Base-by-base conservation (phyloP, 2,329 filamentous ascomycete genomes). In the Pseudogymnoascus sp. region DNA sequence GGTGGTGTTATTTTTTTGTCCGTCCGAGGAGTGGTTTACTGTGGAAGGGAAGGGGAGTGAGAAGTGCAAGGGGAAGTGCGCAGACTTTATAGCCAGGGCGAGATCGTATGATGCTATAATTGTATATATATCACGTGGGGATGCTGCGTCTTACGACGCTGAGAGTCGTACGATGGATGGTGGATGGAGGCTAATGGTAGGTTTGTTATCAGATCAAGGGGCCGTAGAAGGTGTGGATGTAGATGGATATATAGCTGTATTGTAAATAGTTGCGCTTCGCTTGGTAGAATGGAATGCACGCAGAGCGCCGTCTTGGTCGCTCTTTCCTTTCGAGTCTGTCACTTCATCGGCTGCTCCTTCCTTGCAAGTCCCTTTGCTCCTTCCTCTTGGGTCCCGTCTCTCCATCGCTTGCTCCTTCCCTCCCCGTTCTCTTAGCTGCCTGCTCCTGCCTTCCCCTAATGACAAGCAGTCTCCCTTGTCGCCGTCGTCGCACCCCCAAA, bases 381-480 rank as follows among this genome's bases (percentile, higher is more conserved):
- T 30, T 16, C 45, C 7, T 14, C 22, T n/a, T n/a, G 22, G 14
- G 4, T 42, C 39, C 7, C 2, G 11, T n/a, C 12, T 25, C 11
- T 16, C 8, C 25, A 16, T 52, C 14, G 14, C 3, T 11, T 6
- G 45, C 45, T 28, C 42, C 42, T 52, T 16, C 42, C 42, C 1
- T 3, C 7, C 16, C 14, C 23, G 6, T 11, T 30, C 14, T 52
- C 23, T 9, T 28, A 4, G 8, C n/a, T 7, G 8, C 1, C n/a
- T 52, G 25, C 25, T 16, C 45, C n/a, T 30, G 19, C 14, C 45
- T 30, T 30, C n/a, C n/a, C 14, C 12, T 75, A 97, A 77, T 99
- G 93, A 74, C 94, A 99, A 45, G 93, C 92, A 66, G 91, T 92
- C 66, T 91, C 88, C 80, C 96, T 97, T 28, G 87, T 87, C 6